phyloP scores from a whole-genome alignment of 2,329 filamentous ascomycete species.

The Hypoxylon sp. region DNA sequence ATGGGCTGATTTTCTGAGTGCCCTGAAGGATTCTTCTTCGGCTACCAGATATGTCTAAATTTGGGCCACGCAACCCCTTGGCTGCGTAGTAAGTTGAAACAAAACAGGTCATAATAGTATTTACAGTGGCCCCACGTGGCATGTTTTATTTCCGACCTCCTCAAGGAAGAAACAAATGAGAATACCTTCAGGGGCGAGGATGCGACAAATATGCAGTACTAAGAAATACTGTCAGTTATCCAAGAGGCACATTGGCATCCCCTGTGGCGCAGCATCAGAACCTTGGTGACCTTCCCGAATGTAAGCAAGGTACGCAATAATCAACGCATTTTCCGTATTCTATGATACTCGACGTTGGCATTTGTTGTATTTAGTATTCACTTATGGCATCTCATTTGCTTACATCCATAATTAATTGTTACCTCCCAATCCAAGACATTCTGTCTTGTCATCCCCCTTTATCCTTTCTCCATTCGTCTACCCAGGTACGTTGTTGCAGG shows the following conservation, averaged over 20 bases:
- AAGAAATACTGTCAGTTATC: neutral
- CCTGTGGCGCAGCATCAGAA: constrained; percentile 20
- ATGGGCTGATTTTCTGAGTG: constrained; percentile 3
- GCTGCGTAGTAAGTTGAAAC: constrained; percentile 26
- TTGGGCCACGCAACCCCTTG: constrained; percentile 25
- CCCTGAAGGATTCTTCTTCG: constrained; percentile 23
- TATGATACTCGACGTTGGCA: neutral
- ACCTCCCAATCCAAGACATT: no score
- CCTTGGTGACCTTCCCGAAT: neutral
- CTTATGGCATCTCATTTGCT: no score
- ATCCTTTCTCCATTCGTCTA: neutral
- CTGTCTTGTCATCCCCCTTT: neutral
- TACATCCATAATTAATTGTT: no score
- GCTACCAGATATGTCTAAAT: constrained; percentile 21
- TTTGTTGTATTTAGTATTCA: no score
- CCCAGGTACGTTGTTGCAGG: neutral
- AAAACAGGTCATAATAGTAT: constrained; percentile 4
- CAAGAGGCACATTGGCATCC: neutral
- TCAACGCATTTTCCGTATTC: no score
- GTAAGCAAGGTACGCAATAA: neutral
- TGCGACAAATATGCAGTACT: neutral
- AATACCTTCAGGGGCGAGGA: neutral
- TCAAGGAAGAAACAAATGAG: constrained; percentile 7
- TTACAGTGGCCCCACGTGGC: constrained; percentile 10
- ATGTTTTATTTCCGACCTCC: constrained; percentile 10